Conservation (phyloP, 1,284 basidiomycete species). For the Trichosporon sp. region DNA sequence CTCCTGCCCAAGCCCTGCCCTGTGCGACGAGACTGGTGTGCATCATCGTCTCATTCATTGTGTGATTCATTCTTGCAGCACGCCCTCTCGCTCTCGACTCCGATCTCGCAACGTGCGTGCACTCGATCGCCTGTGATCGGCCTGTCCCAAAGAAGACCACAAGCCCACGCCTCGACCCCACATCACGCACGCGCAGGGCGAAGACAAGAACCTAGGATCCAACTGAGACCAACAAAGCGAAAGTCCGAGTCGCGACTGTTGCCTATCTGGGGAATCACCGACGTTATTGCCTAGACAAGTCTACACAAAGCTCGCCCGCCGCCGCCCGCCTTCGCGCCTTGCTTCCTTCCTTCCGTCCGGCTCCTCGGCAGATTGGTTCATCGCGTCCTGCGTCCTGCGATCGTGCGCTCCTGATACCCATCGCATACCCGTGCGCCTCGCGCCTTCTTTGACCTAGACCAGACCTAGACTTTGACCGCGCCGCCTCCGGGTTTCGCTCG, state of each 20-base stretch:
- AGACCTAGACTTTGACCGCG: neutral
- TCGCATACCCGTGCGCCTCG: neutral
- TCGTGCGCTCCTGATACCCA: constrained; percentile 1
- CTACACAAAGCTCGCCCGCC: neutral
- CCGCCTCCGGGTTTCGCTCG: too few species aligned
- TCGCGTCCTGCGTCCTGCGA: too few species aligned
- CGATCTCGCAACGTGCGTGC: neutral
- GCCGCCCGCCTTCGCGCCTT: neutral
- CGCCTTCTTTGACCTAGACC: neutral
- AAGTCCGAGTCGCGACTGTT: neutral
- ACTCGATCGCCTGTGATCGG: neutral
- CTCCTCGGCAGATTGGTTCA: neutral
- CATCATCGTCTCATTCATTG: constrained; percentile 2
- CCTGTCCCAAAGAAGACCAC: too few species aligned
- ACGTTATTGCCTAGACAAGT: too few species aligned
- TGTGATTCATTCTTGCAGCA: neutral
- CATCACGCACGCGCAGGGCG: neutral
- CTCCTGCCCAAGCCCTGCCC: too few species aligned
- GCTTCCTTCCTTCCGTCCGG: too few species aligned
- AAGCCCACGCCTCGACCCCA: too few species aligned
- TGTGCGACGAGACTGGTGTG: too few species aligned
- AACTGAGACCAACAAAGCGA: too few species aligned
- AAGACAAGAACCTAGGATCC: too few species aligned
- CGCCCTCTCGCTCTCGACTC: too few species aligned
- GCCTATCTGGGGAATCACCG: neutral